Evolutionary conservation across 805 yeast genomes (phyloP).

Genomic region (Ogataea methanolica): DNA sequence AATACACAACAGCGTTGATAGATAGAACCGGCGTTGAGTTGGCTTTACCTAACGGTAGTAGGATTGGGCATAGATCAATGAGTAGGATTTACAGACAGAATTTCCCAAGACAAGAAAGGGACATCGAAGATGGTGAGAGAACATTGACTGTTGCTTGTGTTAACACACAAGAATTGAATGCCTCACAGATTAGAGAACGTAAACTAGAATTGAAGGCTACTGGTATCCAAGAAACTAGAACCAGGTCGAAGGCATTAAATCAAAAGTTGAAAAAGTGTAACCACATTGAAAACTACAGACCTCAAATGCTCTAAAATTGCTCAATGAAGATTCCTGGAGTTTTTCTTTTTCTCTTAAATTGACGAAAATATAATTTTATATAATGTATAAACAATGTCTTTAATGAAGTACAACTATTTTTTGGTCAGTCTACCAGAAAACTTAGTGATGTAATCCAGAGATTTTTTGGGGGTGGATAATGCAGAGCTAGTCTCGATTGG

Average conservation of each 20-base stretch:
- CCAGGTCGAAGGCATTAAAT: conserved; percentile 30
- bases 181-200: conserved; percentile 7
- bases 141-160: conserved; percentile 34
- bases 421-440: conserved; percentile 19
- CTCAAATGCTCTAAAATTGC: conserved; percentile 28
- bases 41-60: conserved; percentile 68
- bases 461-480: conserved; percentile 15
- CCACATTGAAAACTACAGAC: conserved; percentile 74
- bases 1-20: conserved; percentile 27
- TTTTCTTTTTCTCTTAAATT: not conserved
- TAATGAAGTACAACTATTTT: conserved; percentile 3
- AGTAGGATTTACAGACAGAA: conserved; percentile 65
- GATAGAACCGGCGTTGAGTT: conserved; percentile 52
- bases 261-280: conserved; percentile 63
- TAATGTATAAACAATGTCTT: not conserved
- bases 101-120: conserved; percentile 36
- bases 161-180: conserved; percentile 13
- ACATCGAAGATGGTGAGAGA: conserved; percentile 54
- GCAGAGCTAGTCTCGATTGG: conserved; percentile 16
- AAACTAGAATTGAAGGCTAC: conserved; percentile 43
- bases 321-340: not conserved
- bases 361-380: not conserved
- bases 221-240: conserved; percentile 18
- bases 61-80: conserved; percentile 75
- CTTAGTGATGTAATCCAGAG: conserved; percentile 20